Base-by-base conservation (phyloP, 129 eudicot genomes). In the Dittrichia graveolens region DNA sequence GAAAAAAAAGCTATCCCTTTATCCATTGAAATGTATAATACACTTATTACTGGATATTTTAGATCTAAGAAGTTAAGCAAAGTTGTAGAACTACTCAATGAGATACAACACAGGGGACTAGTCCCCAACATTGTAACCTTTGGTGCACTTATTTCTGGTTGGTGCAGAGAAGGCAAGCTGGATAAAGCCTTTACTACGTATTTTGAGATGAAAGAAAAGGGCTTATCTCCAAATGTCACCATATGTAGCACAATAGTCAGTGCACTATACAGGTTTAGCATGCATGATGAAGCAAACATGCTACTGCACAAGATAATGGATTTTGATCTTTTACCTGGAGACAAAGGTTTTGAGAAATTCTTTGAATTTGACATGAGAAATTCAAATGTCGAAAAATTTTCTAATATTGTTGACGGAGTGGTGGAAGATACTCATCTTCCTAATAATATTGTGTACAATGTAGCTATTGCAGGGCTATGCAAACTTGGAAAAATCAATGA, bases 81-180 rank as follows among this genome's bases (percentile, higher is more conserved):
- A 75, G 78, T 89, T 31, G 3, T 77, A 12, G 80, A 75, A 53
- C 8, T 87, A 35, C 75, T 92, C 45, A 46, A 47, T 8, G 95
- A 92, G 85, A 78, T 89, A 79, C 71, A 80, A 63, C 38, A 68
- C 44, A 87, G 65, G 75, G 84, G 60, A 6, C 42, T 85, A 79
- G 69, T 53, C 68, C 91, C 86, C 24, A 89, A 79, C 10, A 58
- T 79, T 69, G 79, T 92, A 40, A 92, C 97, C 5, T 92, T 86
- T 78, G 97, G 96, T 12, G 81, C 91, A 40, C 97, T 89, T 18
- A 89, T 92, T 60, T 73, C 76, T 67, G 97, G 97, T 62, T 92
- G 96, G 94, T 83, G 95, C 66, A 83, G 76, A 78, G 88, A 83
- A 65, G 96, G 91, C 64, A 74, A 53, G 77, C 42, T 84, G 75